phyloP scores from a whole-genome alignment of 2,329 filamentous ascomycete species.

The Ceratocystis harringtonii region DNA sequence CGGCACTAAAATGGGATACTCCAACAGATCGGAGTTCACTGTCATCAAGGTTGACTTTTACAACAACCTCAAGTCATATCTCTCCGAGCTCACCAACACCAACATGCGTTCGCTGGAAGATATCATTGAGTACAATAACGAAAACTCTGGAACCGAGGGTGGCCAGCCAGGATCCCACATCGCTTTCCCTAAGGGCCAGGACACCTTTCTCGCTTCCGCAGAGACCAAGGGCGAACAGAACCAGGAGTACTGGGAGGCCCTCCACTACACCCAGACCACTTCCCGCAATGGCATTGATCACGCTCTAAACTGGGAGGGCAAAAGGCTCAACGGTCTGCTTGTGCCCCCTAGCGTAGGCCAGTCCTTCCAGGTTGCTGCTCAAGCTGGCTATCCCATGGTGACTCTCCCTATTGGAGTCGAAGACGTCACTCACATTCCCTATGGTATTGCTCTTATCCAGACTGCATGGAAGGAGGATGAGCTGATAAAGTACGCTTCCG shows the following conservation, averaged over 20 bases:
- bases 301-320: constrained; percentile 33
- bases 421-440: constrained; percentile 24
- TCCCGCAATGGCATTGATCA: constrained; percentile 55
- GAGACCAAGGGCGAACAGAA: constrained; percentile 45
- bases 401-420: constrained; percentile 50
- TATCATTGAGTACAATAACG: constrained; percentile 47
- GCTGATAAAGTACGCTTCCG: constrained; percentile 46
- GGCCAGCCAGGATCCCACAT: constrained; percentile 42
- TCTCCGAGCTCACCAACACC: constrained; percentile 47
- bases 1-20: constrained; percentile 42
- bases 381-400: constrained; percentile 60
- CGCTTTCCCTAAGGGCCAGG: constrained; percentile 56
- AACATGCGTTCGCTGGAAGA: constrained; percentile 45
- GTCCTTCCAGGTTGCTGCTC: constrained; percentile 53
- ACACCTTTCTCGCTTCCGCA: constrained; percentile 50
- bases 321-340: constrained; percentile 44
- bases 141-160: constrained; percentile 52
- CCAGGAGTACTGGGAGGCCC: constrained; percentile 51
- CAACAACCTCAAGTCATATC: constrained; percentile 45
- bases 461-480: constrained; percentile 46
- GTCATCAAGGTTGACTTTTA: constrained; percentile 59
- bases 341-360: constrained; percentile 55
- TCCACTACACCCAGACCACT: constrained; percentile 44
- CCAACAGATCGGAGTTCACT: constrained; percentile 62
- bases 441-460: constrained; percentile 39